Conservation (phyloP, 495 filamentous ascomycete species). For the Penicillium flavigenum region DNA sequence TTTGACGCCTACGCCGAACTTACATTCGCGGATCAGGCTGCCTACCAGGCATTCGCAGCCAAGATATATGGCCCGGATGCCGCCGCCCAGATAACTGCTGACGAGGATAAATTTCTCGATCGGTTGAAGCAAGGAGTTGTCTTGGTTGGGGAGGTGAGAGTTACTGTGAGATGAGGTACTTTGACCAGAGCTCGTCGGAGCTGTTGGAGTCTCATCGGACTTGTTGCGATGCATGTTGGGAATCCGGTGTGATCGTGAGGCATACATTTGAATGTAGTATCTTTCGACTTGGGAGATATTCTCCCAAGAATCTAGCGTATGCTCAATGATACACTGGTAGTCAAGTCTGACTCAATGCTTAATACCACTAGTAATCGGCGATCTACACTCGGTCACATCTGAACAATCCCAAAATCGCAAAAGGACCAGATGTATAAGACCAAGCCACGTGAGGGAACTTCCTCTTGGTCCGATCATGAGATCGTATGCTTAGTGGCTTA, state of each 20-base stretch:
- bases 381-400: not conserved
- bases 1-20: slow-evolving; percentile 41
- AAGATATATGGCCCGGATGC: slow-evolving; percentile 26
- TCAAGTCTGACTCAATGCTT: not conserved
- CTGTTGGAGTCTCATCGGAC: not conserved
- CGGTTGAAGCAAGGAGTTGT: slow-evolving; percentile 24
- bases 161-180: slow-evolving; percentile 16
- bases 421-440: not conserved
- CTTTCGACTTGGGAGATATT: not conserved
- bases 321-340: not conserved
- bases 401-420: not conserved
- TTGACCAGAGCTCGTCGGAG: not conserved
- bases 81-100: slow-evolving; percentile 23
- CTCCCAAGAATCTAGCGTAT: not conserved
- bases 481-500: not conserved
- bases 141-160: slow-evolving; percentile 28
- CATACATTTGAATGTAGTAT: not conserved
- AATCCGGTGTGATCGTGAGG: not conserved
- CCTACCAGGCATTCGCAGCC: slow-evolving; percentile 29
- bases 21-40: slow-evolving; percentile 32
- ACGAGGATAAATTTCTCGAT: slow-evolving; percentile 41
- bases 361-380: too few relatives aligned
- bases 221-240: not conserved
- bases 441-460: not conserved
- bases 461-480: not conserved